Conservation (phyloP, 495 filamentous ascomycete genomes). For the Hyaloscypha finlandica region DNA sequence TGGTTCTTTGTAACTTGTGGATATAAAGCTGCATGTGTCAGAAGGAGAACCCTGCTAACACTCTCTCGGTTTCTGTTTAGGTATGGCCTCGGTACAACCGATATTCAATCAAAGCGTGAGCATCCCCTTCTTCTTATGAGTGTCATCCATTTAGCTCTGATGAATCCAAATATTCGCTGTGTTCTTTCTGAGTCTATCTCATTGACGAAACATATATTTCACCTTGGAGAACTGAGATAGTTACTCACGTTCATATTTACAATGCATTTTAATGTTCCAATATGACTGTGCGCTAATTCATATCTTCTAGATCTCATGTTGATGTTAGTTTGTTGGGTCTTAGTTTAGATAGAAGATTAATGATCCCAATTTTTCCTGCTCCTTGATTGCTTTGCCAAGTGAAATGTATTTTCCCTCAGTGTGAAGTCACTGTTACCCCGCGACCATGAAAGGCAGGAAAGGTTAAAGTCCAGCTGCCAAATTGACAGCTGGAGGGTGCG, state of each 20-base stretch:
- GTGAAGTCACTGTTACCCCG: not conserved
- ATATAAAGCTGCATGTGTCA: constrained; percentile 1
- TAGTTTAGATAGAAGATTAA: not conserved
- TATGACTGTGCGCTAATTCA: not conserved
- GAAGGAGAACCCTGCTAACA: constrained; percentile 21
- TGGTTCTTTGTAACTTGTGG: constrained; percentile 16
- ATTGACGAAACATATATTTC: constrained; percentile 75
- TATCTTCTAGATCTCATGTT: not conserved
- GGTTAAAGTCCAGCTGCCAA: not conserved
- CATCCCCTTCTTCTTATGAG: constrained; percentile 12
- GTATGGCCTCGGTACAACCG: constrained; percentile 19
- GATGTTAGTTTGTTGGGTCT: not conserved
- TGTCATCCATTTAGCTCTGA: constrained; percentile 47
- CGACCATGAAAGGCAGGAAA: not conserved
- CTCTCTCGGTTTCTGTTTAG: constrained; percentile 15
- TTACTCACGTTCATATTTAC: not conserved
- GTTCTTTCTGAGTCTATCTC: constrained; percentile 70
- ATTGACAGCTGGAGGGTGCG: not conserved
- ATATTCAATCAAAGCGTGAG: constrained; percentile 5
- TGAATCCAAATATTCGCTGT: constrained; percentile 78
- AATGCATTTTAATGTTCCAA: not conserved
- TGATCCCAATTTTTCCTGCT: not conserved
- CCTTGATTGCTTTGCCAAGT: not conserved
- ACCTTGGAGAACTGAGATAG: constrained; percentile 93
- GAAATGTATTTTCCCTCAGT: not conserved